These are phyloP conservation scores for Madurella fahalii DNA, from an alignment of 2,329 filamentous ascomycete species.

Conservation along the genomic window DNA sequence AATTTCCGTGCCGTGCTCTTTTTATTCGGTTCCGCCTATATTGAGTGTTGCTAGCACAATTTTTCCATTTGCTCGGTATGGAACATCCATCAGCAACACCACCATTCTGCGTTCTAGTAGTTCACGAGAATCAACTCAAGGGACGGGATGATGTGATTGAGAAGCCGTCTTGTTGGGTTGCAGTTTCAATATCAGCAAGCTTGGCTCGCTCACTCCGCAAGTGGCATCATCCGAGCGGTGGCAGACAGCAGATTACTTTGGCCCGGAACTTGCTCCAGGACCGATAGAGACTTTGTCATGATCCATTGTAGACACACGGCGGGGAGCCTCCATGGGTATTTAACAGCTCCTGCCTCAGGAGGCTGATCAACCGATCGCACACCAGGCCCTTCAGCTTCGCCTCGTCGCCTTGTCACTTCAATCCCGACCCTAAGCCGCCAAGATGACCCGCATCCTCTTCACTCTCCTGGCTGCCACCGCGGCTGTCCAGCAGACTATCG, in stretches of 20 bases:
- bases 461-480: constrained; percentile 22
- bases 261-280: no score
- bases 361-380: no score
- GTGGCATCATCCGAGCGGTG: neutral
- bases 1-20: constrained; percentile 3
- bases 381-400: no score
- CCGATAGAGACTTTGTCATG: no score
- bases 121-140: constrained; percentile 1
- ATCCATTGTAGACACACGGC: no score
- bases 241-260: no score
- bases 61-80: neutral
- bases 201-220: constrained; percentile 4
- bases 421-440: constrained; percentile 1
- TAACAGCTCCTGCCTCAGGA: no score
- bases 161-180: constrained; percentile 4
- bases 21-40: constrained; percentile 6
- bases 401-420: neutral
- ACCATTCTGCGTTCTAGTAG: neutral
- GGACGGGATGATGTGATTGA: constrained; percentile 1
- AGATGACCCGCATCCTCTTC: constrained; percentile 23
- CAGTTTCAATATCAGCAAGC: constrained; percentile 15
- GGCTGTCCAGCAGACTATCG: constrained; percentile 19
- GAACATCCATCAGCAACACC: neutral
- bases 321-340: no score
- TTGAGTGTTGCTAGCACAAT: constrained; percentile 3